Evolutionary conservation across 2,329 filamentous ascomycete species (phyloP), one percentile per base, ranked within the genome.

Genomic region (Aspergillaceae sp.): DNA sequence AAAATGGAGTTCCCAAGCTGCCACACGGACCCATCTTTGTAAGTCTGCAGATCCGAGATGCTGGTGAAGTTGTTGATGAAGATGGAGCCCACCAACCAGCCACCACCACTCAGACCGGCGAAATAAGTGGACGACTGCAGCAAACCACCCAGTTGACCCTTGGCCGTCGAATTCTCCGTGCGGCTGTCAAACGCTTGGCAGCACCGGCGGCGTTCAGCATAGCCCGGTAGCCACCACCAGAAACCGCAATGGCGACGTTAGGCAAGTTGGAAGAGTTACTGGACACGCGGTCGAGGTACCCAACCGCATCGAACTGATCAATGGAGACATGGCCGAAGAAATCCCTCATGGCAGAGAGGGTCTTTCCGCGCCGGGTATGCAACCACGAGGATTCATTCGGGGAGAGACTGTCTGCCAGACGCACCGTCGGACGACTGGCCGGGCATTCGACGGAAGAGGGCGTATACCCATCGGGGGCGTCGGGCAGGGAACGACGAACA

Each of bases 181-280:
- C 89, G 79, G 55, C 69, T 78, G 63, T 95, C 89, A 54, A 88
- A 90, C 1, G 88, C 89, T 86, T 79, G 27, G 94, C 58, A 30
- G 84, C 84, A 53, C 89, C 89, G n/a, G 84, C 89, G 41, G 87
- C 88, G 61, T 86, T 91, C 72, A 91, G 73, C 71, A 94, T 74
- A n/a, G 89, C 88, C 51, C 89, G 77, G 64, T 92, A 94, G 35
- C 89, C 89, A 63, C 89, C 89, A 7, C 89, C 89, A 0, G 87
- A 92, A 38, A 86, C 73, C 7, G 88, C 86, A 52, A 94, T 79
- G 10, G 76, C 88, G 50, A 94, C 82, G 56, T 84, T 86, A 0
- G 83, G 83, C 26, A 84, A 56, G 2, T 73, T 71, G 10, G 74
- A 74, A 0, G 70, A 70, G 63, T 85, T 83, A 50, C 70, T 68